Evolutionary conservation across 371 early-diverging fungal species (phyloP), one percentile per base, ranked within the genome.

Genomic region (Nematocida ausubeli): DNA sequence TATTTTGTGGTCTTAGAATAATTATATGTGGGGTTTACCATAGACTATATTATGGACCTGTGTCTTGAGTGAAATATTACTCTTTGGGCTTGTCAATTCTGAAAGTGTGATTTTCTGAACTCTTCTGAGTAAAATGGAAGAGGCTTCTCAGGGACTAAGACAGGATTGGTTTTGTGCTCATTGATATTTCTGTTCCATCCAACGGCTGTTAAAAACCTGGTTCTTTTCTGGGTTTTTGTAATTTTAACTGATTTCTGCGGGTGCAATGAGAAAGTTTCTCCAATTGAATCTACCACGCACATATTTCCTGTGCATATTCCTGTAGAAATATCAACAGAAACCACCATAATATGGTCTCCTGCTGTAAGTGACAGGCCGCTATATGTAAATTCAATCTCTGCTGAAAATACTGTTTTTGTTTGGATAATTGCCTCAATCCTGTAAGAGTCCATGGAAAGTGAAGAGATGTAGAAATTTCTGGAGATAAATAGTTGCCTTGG

Each of bases 41-140:
- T n/a, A n/a, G n/a, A n/a, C n/a, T n/a, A n/a, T n/a, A n/a, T n/a
- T n/a, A n/a, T n/a, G n/a, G n/a, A n/a, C n/a, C n/a, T n/a, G n/a
- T n/a, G n/a, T n/a, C n/a, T n/a, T n/a, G n/a, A n/a, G n/a, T n/a
- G n/a, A n/a, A n/a, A n/a, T n/a, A n/a, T n/a, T n/a, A n/a, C n/a
- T n/a, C n/a, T n/a, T n/a, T n/a, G n/a, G n/a, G n/a, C n/a, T n/a
- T n/a, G n/a, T n/a, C n/a, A n/a, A n/a, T n/a, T n/a, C 24, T n/a
- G 22, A 12, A 72, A 72, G 28, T 72, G 73, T 3, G 9, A 14
- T 14, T 19, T 22, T 51, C 73, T 47, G 30, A 72, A 72, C 30
- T 64, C 62, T 32, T 72, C 73, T 1, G 62, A 6, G 40, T 66
- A 72, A 47, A 72, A 72, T 47, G 73, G 73, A n/a, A 44, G 35